phyloP scores from a whole-genome alignment of 139 green algal genomes.

The Tetradesmus obliquus region DNA sequence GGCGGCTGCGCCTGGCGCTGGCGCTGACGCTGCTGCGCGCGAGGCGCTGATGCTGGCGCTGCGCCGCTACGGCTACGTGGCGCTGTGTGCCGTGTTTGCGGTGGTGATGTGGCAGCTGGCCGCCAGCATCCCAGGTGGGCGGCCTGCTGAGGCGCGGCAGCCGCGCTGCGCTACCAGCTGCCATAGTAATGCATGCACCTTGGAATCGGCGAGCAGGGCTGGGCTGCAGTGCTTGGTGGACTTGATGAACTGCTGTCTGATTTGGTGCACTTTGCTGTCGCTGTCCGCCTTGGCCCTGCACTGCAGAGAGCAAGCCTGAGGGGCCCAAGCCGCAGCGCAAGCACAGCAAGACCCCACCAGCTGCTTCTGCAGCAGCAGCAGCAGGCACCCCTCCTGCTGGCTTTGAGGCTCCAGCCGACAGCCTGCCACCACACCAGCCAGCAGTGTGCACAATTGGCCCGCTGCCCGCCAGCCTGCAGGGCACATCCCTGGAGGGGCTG shows the following conservation, averaged over 20 bases:
- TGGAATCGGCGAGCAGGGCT: neutral
- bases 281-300: neutral
- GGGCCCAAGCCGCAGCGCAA: neutral
- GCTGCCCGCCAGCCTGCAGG: slow-evolving; percentile 1
- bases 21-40: neutral
- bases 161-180: neutral
- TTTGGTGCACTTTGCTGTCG: neutral
- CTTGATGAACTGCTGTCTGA: neutral
- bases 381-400: neutral
- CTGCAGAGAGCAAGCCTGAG: neutral
- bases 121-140: neutral
- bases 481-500: neutral
- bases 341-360: neutral
- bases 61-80: neutral
- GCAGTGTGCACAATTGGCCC: neutral
- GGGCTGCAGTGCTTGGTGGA: neutral
- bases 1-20: neutral
- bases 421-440: neutral
- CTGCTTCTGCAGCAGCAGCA: neutral
- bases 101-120: slow-evolving; percentile 24
- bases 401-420: neutral
- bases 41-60: neutral
- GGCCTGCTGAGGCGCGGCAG: neutral
- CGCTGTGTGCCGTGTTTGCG: neutral
- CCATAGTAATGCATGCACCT: neutral